These are phyloP conservation scores for Trichoderma arundinaceum DNA, from an alignment of 2,329 filamentous ascomycete species.

Conservation along the genomic window DNA sequence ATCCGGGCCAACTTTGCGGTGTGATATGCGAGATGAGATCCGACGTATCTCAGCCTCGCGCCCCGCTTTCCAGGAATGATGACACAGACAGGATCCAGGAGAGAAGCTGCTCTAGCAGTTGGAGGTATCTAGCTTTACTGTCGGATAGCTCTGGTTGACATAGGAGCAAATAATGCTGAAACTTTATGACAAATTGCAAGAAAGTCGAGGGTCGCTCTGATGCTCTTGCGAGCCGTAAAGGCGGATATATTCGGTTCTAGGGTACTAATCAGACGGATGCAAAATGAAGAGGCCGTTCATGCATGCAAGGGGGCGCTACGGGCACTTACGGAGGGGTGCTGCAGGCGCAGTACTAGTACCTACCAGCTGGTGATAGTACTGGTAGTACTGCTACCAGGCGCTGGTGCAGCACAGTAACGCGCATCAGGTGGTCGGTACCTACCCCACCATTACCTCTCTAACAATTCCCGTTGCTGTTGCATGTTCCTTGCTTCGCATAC, in stretches of 20 bases:
- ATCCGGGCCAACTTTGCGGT: slow-evolving; percentile 16
- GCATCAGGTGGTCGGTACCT: neutral
- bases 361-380: neutral
- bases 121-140: neutral
- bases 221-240: slow-evolving; percentile 2
- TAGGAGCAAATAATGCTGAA: neutral
- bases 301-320: slow-evolving; percentile 23
- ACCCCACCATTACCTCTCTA: neutral
- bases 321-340: slow-evolving; percentile 21
- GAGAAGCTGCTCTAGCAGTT: neutral
- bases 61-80: slow-evolving; percentile 22
- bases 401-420: no score
- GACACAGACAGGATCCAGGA: slow-evolving; percentile 9
- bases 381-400: no score
- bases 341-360: neutral
- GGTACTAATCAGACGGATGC: slow-evolving; percentile 20
- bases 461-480: neutral
- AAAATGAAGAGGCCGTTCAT: slow-evolving; percentile 19
- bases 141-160: neutral
- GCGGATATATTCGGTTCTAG: slow-evolving; percentile 29
- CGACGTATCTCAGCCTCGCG: slow-evolving; percentile 21
- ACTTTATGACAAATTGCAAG: neutral
- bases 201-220: neutral
- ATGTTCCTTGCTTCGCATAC: no score
- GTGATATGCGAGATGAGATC: slow-evolving; percentile 21